Percentiles rank a stretch among this genome's conserved stretches.
These are phyloP conservation scores for Trichosporon sp. DNA, from an alignment of 1,284 basidiomycete genomes.

Conservation along the genomic window DNA sequence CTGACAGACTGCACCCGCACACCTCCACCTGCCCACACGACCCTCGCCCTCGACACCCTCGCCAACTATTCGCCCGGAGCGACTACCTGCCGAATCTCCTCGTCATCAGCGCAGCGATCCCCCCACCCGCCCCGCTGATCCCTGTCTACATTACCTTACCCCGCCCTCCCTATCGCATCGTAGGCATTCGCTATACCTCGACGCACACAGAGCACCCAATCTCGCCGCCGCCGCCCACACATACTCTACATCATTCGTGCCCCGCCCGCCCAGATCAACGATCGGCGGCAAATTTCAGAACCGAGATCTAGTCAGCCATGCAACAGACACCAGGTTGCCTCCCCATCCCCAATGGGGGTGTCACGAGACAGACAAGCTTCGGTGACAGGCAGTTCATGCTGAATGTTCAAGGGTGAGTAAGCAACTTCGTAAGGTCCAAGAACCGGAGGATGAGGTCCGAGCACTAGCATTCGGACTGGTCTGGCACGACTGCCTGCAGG, in stretches of 20 bases:
- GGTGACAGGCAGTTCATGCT: slow-evolving; percentile 2
- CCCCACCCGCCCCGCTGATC: slow-evolving; percentile 1
- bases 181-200: background rate
- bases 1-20: background rate
- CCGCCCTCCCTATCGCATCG: background rate
- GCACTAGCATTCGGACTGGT: too few species aligned
- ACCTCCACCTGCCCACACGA: background rate
- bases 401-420: slow-evolving; percentile 3
- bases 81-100: background rate
- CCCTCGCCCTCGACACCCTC: background rate
- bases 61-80: too few species aligned
- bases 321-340: slow-evolving; percentile 1
- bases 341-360: slow-evolving; percentile 1
- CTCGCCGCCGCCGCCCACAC: background rate
- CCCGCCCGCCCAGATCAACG: background rate
- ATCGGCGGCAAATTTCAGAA: slow-evolving; percentile 1
- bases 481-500: background rate
- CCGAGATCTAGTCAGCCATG: background rate
- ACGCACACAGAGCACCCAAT: background rate
- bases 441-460: background rate
- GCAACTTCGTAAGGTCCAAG: background rate
- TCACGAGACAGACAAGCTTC: background rate
- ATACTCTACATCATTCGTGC: background rate
- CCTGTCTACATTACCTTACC: slow-evolving; percentile 1
- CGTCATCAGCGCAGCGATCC: slow-evolving; percentile 1